These are phyloP conservation scores for Debaryomyces coudertii DNA, from an alignment of 1,139 yeast species.

Conservation along the genomic window DNA sequence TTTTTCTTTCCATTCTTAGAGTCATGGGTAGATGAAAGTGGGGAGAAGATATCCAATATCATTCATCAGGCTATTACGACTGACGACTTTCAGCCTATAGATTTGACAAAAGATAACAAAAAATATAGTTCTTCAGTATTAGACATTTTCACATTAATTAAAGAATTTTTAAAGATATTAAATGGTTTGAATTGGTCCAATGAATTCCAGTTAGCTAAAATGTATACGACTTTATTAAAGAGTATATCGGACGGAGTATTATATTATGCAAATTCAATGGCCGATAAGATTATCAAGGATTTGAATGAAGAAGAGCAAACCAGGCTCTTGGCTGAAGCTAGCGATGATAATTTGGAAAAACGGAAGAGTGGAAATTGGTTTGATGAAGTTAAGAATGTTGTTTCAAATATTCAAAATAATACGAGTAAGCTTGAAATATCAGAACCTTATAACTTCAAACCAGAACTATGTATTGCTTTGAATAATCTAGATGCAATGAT, in stretches of 20 bases:
- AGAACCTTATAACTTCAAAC: conserved; percentile 62
- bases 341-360: conserved; percentile 27
- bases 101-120: conserved; percentile 42
- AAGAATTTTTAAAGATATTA: conserved; percentile 58
- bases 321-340: conserved; percentile 27
- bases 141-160: conserved; percentile 68
- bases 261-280: conserved; percentile 51
- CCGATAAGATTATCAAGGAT: conserved; percentile 54
- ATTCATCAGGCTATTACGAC: conserved; percentile 57
- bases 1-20: conserved; percentile 61
- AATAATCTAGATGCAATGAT: conserved; percentile 71
- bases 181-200: conserved; percentile 64
- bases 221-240: conserved; percentile 61
- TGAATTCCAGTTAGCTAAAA: conserved; percentile 59
- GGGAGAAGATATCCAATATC: conserved; percentile 50
- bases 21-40: conserved; percentile 59
- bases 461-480: conserved; percentile 72
- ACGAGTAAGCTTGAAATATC: conserved; percentile 41
- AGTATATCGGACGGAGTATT: conserved; percentile 65
- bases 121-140: conserved; percentile 57
- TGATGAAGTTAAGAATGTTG: conserved; percentile 50
- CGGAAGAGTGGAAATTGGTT: conserved; percentile 42
- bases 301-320: conserved; percentile 43
- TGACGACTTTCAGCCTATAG: conserved; percentile 61
- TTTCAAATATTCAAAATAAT: conserved; percentile 44